Evolutionary conservation across 2,329 filamentous ascomycete species (phyloP), one percentile per base, ranked within the genome.

Genomic region (Cladosporium sp.): DNA sequence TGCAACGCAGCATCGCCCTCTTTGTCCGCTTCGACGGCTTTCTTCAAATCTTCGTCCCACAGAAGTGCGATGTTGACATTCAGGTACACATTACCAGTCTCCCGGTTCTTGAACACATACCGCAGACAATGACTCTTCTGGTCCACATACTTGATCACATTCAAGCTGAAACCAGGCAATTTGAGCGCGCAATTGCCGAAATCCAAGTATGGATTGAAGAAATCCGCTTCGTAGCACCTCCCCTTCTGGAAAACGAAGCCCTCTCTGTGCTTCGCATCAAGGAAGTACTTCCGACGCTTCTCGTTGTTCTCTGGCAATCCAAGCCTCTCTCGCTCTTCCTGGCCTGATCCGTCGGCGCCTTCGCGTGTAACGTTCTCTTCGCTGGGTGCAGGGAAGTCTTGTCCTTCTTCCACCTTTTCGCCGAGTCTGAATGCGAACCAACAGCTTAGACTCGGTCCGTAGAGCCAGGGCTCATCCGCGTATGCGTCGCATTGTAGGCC

Each of bases 401-500:
- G 61, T 4, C 67, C 68, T 1, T 65, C 54, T 1, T 64, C 64
- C 11, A 72, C 64, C 38, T 70, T 66, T 12, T 74, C 74, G 5
- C 74, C 75, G 21, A 77, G 68, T 12, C 72, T 64, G 10, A 77
- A 68, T 2, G 71, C 74, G 59, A 76, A 76, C 74, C 75, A 77
- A 52, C 74, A 75, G 30, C 70, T 72, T 24, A 76, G 65, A 51
- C 68, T 89, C 0, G 92, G 89, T 0, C 94, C 94, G 74, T 95
- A 97, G 2, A 98, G 79, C 75, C 92, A 93, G 0, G 94, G 95
- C 72, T 86, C 83, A 74, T 98, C 93, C 1, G 91, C 91, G 72
- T 96, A 94, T 0, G 91, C 89, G 76, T 99, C 93, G 21, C 93
- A 94, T 3, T 95, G 90, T 0, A 99, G 80, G 0, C 92, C 92